Evolutionary conservation across 345 rosid genomes (phyloP), one percentile per base, ranked within the genome.

Genomic region (Litchi chinensis): DNA sequence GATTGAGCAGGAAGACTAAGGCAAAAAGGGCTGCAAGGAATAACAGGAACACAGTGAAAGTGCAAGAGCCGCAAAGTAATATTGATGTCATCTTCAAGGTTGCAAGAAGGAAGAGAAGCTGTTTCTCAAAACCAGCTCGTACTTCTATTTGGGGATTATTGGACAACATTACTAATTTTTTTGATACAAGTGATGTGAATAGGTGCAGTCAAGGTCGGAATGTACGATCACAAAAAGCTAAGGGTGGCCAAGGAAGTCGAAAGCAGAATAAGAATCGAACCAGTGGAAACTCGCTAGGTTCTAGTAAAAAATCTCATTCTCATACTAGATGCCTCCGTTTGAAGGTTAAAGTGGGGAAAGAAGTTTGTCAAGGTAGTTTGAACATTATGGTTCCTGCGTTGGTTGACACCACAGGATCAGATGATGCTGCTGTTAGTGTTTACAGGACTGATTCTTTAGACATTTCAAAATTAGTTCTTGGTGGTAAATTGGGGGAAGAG

Each of bases 281-380:
- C 62, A 78, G 81, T 62, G 79, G 85, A 64, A 79, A 76, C 74
- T 79, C 79, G 26, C 81, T 79, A 44, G 82, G 71, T 40, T 84
- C 91, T 54, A 82, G 82, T 74, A 82, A 80, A 79, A 86, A 84
- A 59, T 19, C 32, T 75, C 77, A 60, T 82, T 75, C 86, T 83
- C 79, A 86, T 80, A 85, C 82, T 62, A 81, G 77, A 73, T 79
- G 91, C 83, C 88, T 96, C 62, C 95, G 97, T 52, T 83, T 96
- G 84, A 94, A 86, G 89, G 89, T 96, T 77, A 96, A 89, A 84
- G 77, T 94, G 85, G 97, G 99, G 71, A 92, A 91, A 28, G 86
- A 81, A 72, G 75, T 79, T 82, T 76, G 83, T 83, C 85, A 81
- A 59, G 84, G 69, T 74, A 83, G 83, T 82, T 54, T 81, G 70